A percentile compares a stretch with the other conserved stretches of the same genome.
Evolutionary conservation across 768 basidiomycete genomes (phyloP).

Genomic region (Mycena sanguinolenta): DNA sequence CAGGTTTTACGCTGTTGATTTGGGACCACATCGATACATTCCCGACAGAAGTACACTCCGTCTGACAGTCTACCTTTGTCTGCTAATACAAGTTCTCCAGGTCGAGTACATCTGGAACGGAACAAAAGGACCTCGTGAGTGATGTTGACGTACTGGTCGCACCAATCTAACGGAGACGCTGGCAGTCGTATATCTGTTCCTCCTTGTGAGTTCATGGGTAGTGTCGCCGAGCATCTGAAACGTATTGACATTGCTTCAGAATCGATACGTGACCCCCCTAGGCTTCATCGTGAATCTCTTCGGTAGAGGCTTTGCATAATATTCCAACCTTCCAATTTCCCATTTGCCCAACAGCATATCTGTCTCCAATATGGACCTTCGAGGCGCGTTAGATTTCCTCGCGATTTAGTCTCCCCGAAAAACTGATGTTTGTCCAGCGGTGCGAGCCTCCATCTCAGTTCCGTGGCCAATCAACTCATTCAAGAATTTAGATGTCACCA

Average conservation of each 20-base stretch:
- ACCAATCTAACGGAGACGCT: neutral
- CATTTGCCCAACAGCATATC: conserved; percentile 51
- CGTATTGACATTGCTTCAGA: conserved; percentile 46
- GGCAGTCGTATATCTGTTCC: conserved; percentile 58
- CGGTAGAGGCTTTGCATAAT: conserved; percentile 43
- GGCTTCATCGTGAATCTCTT: conserved; percentile 72
- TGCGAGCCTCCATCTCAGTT: neutral
- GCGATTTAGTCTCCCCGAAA: neutral
- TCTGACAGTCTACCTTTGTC: neutral
- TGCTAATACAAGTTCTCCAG: conserved; percentile 36
- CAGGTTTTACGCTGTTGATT: conserved; percentile 48
- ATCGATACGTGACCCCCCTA: conserved; percentile 74
- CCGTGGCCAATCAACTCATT: neutral
- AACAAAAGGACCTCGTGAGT: conserved; percentile 60
- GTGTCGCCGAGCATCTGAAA: neutral
- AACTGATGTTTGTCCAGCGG: conserved; percentile 20
- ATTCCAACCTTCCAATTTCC: neutral
- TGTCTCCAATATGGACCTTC: conserved; percentile 54
- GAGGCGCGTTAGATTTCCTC: conserved; percentile 45
- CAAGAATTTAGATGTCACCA: conserved; percentile 51
- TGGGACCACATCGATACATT: conserved; percentile 71
- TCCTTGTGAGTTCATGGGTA: conserved; percentile 40
- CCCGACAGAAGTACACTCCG: conserved; percentile 53
- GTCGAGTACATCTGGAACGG: conserved; percentile 69
- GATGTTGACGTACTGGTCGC: neutral